Evolutionary conservation across 768 basidiomycete genomes (phyloP), one percentile per base, ranked within the genome.

Genomic region (Pisolithus marmoratus): DNA sequence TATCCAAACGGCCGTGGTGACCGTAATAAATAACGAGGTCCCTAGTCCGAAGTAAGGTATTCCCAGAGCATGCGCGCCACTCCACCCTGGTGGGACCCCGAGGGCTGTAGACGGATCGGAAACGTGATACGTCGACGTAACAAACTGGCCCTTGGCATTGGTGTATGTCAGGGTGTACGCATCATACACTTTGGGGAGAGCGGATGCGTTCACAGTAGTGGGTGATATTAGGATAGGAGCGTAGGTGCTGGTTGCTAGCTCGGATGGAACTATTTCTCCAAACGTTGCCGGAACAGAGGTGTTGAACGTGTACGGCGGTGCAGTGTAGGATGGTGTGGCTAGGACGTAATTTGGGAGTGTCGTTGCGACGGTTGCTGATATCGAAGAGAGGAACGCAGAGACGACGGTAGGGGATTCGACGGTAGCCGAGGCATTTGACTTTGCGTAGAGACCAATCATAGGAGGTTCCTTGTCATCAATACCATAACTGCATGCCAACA

Each of bases 401-500:
- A 85, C 68, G 12, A 60, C 48, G 38, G 71, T 65, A 8, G 75
- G 64, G 3, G 78, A 63, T 53, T 78, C 70, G 17, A 73, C 64
- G 17, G 65, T 60, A 6, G 69, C 63, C 7, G 77, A 78, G 24
- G 68, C 64, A 59, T 82, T 82, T 34, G 63, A 60, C 36, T 84
- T 71, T 20, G 83, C 68, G 61, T 88, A 91, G 47, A 91, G 67
- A n/a, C 89, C 89, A 52, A 91, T 81, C 68, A 87, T 73, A 17
- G 89, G 89, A 7, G 86, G 74, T 63, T 91, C 89, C 54, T 83
- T 82, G 34, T 68, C 66, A 58, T 85, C 76, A 56, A 91, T 89
- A 6, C 89, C 89, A 54, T 81, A 87, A 62, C 88, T 90, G 51
- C 31, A 20, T 15, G 24, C n/a, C 27, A 15, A 55, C 19, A 58